These are phyloP conservation scores for Ampelocalamus luodianensis DNA, from an alignment of 176 grass and related monocot genomes.

Conservation along the genomic window DNA sequence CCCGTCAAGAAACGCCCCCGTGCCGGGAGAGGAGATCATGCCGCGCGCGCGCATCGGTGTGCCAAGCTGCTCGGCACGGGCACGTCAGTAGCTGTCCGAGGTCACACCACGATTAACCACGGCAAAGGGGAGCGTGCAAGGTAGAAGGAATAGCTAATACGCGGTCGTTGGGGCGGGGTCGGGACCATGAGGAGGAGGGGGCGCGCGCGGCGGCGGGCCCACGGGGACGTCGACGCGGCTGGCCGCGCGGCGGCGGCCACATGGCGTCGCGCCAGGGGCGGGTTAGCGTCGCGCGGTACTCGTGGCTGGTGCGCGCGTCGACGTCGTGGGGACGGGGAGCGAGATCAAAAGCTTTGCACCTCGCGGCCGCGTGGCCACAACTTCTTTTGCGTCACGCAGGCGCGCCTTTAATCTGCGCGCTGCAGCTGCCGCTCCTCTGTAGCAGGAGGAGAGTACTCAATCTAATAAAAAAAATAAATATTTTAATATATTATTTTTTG, in stretches of 20 bases:
- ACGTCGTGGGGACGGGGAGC: neutral
- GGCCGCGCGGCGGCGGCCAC: neutral
- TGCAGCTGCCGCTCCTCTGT: too few species aligned
- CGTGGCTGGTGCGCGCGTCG: constrained; percentile 41
- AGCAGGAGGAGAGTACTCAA: too few species aligned
- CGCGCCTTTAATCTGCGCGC: neutral
- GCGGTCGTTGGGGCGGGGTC: neutral
- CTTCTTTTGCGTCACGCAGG: neutral
- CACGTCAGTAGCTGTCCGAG: constrained; percentile 39
- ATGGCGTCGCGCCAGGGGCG: neutral
- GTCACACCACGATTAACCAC: constrained; percentile 46
- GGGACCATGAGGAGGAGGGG: neutral
- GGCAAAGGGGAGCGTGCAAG: constrained; percentile 2
- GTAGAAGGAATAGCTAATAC: constrained; percentile 1
- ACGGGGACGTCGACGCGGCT: constrained; percentile 26
- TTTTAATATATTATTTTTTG: too few species aligned
- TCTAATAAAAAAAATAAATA: too few species aligned
- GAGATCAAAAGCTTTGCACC: constrained; percentile 13
- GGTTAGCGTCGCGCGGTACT: constrained; percentile 44
- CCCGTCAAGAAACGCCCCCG: constrained; percentile 14
- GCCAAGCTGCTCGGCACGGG: neutral
- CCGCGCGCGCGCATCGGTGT: neutral
- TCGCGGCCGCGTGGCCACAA: constrained; percentile 37
- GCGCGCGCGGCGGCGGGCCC: constrained; percentile 29
- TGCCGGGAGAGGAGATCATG: neutral